These are phyloP conservation scores for Talaromyces sp. DNA, from an alignment of 2,329 filamentous ascomycete species.

Conservation along the genomic window DNA sequence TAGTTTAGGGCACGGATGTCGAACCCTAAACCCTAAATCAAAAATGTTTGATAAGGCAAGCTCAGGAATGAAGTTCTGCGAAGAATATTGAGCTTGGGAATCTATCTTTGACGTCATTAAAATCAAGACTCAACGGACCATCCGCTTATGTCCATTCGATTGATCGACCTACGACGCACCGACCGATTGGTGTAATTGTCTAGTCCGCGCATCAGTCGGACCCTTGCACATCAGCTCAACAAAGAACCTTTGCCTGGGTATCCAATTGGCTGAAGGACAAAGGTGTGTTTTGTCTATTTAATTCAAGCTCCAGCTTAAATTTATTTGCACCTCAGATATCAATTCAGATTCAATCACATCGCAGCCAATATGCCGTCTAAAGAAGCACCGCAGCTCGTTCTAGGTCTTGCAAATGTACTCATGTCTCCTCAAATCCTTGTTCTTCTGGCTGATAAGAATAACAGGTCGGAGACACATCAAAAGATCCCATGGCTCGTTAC, in stretches of 20 bases:
- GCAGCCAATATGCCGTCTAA: background rate
- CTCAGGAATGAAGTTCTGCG: background rate
- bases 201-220: background rate
- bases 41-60: background rate
- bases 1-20: background rate
- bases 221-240: background rate
- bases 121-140: background rate
- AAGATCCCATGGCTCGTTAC: slow-evolving; percentile 2
- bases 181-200: background rate
- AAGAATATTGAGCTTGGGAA: background rate
- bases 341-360: background rate
- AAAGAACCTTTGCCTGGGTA: background rate
- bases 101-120: background rate
- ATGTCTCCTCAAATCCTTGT: no score
- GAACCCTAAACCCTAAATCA: background rate
- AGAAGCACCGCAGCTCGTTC: background rate
- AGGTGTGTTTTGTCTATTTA: background rate
- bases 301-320: background rate
- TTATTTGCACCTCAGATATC: background rate
- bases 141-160: background rate
- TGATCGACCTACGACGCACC: background rate
- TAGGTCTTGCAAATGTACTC: background rate
- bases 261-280: background rate
- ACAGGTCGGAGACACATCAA: background rate
- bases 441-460: background rate